Percentiles rank a stretch among this genome's conserved stretches.
phyloP scores from a whole-genome alignment of 2,329 filamentous ascomycete species.

The Neophaeococcomyces aloes region DNA sequence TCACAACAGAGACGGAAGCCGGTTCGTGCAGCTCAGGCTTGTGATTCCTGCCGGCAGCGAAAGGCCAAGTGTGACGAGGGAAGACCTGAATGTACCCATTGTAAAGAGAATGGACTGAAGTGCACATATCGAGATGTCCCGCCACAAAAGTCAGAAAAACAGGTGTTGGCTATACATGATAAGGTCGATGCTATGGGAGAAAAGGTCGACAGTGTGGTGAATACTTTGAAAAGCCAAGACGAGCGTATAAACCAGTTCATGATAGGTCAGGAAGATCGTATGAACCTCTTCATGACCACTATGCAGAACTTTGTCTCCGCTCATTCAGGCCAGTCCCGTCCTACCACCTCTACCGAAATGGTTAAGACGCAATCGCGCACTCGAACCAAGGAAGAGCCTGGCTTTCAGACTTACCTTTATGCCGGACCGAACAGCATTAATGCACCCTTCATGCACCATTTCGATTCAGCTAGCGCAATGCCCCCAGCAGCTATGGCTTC shows the following conservation, averaged over 20 bases:
- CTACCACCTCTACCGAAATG: background rate
- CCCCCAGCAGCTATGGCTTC: background rate
- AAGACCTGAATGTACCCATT: constrained; percentile 70
- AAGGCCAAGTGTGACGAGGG: constrained; percentile 90
- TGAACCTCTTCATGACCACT: background rate
- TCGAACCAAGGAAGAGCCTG: constrained; percentile 3
- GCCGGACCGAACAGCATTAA: background rate
- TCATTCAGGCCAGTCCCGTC: background rate
- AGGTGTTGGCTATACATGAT: constrained; percentile 18
- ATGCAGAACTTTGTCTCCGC: background rate
- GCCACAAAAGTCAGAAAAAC: constrained; percentile 65
- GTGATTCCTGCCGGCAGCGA: constrained; percentile 74
- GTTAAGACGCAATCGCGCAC: background rate
- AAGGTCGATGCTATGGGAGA: constrained; percentile 16
- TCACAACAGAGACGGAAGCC: constrained; percentile 15
- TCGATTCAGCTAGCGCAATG: background rate
- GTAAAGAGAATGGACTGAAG: constrained; percentile 70
- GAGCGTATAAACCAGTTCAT: constrained; percentile 11
- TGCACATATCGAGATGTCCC: constrained; percentile 88
- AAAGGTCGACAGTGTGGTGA: constrained; percentile 12
- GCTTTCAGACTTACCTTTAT: background rate
- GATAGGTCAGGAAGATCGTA: background rate
- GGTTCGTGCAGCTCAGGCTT: constrained; percentile 51
- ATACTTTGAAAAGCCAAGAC: constrained; percentile 10
- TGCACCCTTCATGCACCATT: background rate